Conservation (phyloP, 805 yeast genomes). For the Wickerhamomyces mucosus region DNA sequence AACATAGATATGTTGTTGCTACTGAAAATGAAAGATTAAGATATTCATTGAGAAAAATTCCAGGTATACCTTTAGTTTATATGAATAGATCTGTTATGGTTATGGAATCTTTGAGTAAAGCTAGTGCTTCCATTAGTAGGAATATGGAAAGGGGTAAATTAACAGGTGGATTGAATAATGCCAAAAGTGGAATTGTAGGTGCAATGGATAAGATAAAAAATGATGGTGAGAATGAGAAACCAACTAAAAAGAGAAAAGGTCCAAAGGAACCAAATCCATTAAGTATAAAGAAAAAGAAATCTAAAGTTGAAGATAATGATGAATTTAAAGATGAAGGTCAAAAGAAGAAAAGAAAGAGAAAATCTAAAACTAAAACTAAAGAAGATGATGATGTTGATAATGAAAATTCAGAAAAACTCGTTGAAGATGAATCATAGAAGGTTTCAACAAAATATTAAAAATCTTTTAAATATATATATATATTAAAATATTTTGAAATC, state of each 20-base stretch:
- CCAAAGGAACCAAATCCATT: constrained; percentile 85
- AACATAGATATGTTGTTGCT: constrained; percentile 86
- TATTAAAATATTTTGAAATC: too few relatives aligned
- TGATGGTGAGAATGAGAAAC: constrained; percentile 11
- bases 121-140: constrained; percentile 43
- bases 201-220: constrained; percentile 18
- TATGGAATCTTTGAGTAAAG: constrained; percentile 84
- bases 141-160: constrained; percentile 58
- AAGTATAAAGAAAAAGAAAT: constrained; percentile 71
- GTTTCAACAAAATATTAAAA: too few relatives aligned
- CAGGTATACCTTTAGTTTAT: constrained; percentile 86
- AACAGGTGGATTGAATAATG: constrained; percentile 67
- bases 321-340: constrained; percentile 12
- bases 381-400: not conserved
- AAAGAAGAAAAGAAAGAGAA: constrained; percentile 10
- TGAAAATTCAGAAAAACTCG: not conserved
- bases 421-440: too few relatives aligned
- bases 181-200: constrained; percentile 31
- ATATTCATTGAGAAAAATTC: constrained; percentile 56
- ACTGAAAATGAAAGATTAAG: constrained; percentile 70
- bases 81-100: constrained; percentile 90
- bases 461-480: too few relatives aligned
- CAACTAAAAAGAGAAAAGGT: constrained; percentile 46
- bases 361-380: not conserved
- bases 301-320: constrained; percentile 14